A percentile compares a stretch with the other conserved stretches of the same genome.
phyloP scores from a whole-genome alignment of 1,284 basidiomycete species.

The Ustilago sp. region DNA sequence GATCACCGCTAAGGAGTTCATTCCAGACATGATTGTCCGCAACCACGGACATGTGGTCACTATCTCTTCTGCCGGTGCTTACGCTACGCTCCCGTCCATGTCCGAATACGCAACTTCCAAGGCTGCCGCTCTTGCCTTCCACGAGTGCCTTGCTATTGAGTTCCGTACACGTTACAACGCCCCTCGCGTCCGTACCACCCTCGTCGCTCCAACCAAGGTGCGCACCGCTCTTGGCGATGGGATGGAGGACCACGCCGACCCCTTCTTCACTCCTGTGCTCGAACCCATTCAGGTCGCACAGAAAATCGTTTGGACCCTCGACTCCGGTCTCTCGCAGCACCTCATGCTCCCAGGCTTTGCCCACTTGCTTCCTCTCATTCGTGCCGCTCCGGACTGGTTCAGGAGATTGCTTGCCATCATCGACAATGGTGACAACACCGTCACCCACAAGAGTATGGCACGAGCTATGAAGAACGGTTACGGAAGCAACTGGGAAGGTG shows the following conservation, averaged over 20 bases:
- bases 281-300: constrained; percentile 63
- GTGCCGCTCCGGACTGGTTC: constrained; percentile 63
- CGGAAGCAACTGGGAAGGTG: constrained; percentile 58
- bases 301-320: constrained; percentile 56
- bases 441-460: constrained; percentile 58
- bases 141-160: constrained; percentile 65
- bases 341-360: constrained; percentile 61
- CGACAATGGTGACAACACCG: constrained; percentile 62
- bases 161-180: constrained; percentile 62
- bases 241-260: constrained; percentile 63
- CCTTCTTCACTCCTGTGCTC: constrained; percentile 65
- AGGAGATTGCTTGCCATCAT: constrained; percentile 52
- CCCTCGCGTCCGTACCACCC: constrained; percentile 61
- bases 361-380: constrained; percentile 56
- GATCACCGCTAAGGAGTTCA: constrained; percentile 64
- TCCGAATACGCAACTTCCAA: constrained; percentile 65
- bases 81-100: constrained; percentile 61
- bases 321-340: constrained; percentile 62
- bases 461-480: constrained; percentile 61
- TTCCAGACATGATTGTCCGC: constrained; percentile 60
- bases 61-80: constrained; percentile 62
- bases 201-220: constrained; percentile 68
- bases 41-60: constrained; percentile 68
- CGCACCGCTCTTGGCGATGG: constrained; percentile 64
- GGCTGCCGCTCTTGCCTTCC: constrained; percentile 65